These are phyloP conservation scores for Artemisia annua DNA, from an alignment of 129 eudicot genomes.

Conservation along the genomic window DNA sequence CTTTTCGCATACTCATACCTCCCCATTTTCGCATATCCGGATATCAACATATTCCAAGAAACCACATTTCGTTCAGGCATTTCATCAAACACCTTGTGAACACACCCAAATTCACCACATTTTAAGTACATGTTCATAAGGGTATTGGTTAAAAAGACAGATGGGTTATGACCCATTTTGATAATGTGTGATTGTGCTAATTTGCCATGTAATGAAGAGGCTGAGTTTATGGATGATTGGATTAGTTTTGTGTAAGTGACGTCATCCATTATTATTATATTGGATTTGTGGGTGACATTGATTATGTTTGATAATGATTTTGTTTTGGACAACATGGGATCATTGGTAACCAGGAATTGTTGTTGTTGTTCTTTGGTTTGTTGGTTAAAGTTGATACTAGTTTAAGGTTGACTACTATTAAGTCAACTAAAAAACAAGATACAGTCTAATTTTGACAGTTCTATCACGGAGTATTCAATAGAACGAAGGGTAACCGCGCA, in stretches of 20 bases:
- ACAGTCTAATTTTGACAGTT: too few species aligned
- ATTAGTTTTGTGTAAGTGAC: slow-evolving; percentile 37
- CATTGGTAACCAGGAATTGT: too few species aligned
- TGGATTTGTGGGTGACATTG: slow-evolving; percentile 14
- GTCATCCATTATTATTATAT: slow-evolving; percentile 12
- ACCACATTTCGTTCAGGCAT: slow-evolving; percentile 50
- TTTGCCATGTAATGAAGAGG: slow-evolving; percentile 33
- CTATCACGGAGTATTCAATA: too few species aligned
- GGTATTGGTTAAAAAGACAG: slow-evolving; percentile 37
- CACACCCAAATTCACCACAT: slow-evolving; percentile 34
- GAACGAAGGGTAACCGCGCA: too few species aligned
- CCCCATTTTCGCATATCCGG: slow-evolving; percentile 45
- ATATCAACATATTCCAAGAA: slow-evolving; percentile 48
- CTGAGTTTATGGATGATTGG: slow-evolving; percentile 34
- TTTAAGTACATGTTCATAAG: slow-evolving; percentile 47
- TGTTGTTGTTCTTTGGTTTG: too few species aligned
- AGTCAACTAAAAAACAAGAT: too few species aligned
- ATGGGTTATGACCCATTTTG: slow-evolving; percentile 38
- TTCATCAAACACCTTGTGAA: slow-evolving; percentile 43
- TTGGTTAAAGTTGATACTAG: too few species aligned
- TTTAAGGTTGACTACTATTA: too few species aligned
- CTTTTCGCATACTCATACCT: slow-evolving; percentile 20
- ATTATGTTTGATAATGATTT: neutral
- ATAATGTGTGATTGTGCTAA: slow-evolving; percentile 44
- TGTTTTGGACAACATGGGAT: too few species aligned